phyloP scores from a whole-genome alignment of 768 basidiomycete species.

The Tylopilus balloui region DNA sequence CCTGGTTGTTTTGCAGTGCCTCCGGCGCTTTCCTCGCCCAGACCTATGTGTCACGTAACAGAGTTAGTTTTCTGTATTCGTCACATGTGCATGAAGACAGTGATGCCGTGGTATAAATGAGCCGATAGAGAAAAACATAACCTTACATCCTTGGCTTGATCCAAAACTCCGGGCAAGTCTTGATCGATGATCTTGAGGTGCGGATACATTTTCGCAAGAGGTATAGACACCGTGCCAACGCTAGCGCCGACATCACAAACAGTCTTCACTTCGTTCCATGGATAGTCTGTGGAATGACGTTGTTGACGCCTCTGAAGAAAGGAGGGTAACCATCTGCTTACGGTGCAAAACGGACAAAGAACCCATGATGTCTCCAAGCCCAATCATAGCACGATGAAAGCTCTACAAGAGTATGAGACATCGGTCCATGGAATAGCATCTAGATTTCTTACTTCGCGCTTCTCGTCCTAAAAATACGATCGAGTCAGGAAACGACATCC shows the following conservation, averaged over 20 bases:
- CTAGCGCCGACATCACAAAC: slow-evolving; percentile 31
- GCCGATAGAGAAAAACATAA: neutral
- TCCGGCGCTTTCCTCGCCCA: slow-evolving; percentile 17
- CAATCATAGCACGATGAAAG: slow-evolving; percentile 25
- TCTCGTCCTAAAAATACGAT: slow-evolving; percentile 8
- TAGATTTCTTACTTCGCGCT: slow-evolving; percentile 9
- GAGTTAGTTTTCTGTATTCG: neutral
- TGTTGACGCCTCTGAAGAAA: neutral
- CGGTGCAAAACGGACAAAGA: slow-evolving; percentile 23
- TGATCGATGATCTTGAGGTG: slow-evolving; percentile 27
- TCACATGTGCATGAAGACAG: neutral
- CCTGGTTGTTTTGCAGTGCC: slow-evolving; percentile 13
- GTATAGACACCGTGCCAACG: slow-evolving; percentile 26
- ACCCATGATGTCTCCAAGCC: slow-evolving; percentile 19
- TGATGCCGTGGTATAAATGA: neutral
- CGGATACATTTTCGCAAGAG: slow-evolving; percentile 25
- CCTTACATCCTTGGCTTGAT: slow-evolving; percentile 18
- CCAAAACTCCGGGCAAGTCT: slow-evolving; percentile 28
- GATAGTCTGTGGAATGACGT: slow-evolving; percentile 15
- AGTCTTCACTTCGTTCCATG: slow-evolving; percentile 23
- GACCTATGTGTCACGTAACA: slow-evolving; percentile 4
- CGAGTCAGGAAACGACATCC: neutral
- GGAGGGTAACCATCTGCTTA: slow-evolving; percentile 1
- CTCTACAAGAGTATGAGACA: slow-evolving; percentile 11
- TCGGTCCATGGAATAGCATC: neutral